phyloP scores from a whole-genome alignment of 176 grass and related monocot species.

The Guadua angustifolia region DNA sequence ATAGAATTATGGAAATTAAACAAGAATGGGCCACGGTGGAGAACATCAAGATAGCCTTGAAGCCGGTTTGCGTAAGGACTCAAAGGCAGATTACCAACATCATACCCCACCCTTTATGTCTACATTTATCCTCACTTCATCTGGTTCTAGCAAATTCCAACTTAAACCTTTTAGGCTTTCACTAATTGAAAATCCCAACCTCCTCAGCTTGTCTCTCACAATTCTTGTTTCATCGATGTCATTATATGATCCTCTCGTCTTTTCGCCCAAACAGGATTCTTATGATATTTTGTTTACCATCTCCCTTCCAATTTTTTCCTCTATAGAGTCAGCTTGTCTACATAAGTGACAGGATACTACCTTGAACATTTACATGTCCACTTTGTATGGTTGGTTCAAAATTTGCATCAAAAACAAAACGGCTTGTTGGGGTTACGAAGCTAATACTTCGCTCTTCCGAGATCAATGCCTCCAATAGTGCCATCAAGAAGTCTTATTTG shows the following conservation, averaged over 20 bases:
- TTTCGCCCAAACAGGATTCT: constrained; percentile 88
- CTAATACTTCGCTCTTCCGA: constrained; percentile 92
- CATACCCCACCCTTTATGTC: constrained; percentile 99
- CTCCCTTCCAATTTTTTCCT: constrained; percentile 66
- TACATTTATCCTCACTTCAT: constrained; percentile 92
- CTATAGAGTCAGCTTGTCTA: constrained; percentile 66
- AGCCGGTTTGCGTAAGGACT: constrained; percentile 91
- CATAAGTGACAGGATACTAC: constrained; percentile 87
- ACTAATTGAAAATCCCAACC: constrained; percentile 92
- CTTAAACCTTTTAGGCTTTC: constrained; percentile 96
- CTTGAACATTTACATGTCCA: constrained; percentile 95
- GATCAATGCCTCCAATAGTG: constrained; percentile 88
- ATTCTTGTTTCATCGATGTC: constrained; percentile 78
- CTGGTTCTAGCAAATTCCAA: constrained; percentile 85
- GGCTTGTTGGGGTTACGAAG: constrained; percentile 80
- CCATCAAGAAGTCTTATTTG: constrained; percentile 96
- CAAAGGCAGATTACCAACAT: constrained; percentile 89
- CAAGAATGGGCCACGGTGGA: constrained; percentile 62
- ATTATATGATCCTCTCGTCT: constrained; percentile 60
- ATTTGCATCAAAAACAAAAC: constrained; percentile 93
- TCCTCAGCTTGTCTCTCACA: constrained; percentile 83
- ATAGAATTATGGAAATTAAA: constrained; percentile 31
- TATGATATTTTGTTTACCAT: constrained; percentile 69
- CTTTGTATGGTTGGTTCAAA: constrained; percentile 87
- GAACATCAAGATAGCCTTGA: constrained; percentile 94